Conservation (phyloP, 1,284 basidiomycete species). For the Moesziomyces globuligerus region DNA sequence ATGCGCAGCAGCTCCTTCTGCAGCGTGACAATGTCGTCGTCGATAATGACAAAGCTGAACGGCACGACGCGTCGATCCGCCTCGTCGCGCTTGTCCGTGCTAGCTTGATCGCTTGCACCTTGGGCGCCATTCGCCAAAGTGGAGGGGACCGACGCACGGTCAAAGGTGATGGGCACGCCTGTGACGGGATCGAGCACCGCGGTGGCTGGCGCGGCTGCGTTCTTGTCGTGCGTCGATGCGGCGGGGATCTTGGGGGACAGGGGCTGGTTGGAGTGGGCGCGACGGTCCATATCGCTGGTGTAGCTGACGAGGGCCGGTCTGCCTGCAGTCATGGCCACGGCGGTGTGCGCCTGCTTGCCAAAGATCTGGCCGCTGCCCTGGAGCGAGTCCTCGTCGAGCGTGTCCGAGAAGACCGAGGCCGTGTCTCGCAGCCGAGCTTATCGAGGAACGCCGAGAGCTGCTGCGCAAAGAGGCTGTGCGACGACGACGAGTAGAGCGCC, state of each 20-base stretch:
- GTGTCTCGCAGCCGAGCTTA: conserved; percentile 36
- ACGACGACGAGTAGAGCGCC: conserved; percentile 41
- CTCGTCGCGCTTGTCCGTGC: background rate
- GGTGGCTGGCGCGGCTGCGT: conserved; percentile 4
- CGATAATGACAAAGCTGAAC: conserved; percentile 57
- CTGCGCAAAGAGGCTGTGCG: conserved; percentile 33
- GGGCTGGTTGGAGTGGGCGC: conserved; percentile 5
- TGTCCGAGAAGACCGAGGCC: conserved; percentile 36
- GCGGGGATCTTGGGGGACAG: background rate
- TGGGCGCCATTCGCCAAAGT: too few species aligned
- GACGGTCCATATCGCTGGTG: conserved; percentile 43
- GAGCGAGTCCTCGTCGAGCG: conserved; percentile 17
- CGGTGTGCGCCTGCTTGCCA: conserved; percentile 38
- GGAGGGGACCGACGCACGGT: too few species aligned
- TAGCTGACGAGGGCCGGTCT: conserved; percentile 51
- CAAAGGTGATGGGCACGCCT: conserved; percentile 48
- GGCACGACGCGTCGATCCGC: conserved; percentile 30
- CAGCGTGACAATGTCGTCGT: conserved; percentile 55
- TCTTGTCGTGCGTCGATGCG: background rate
- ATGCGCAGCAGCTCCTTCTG: conserved; percentile 55
- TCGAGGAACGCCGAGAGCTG: conserved; percentile 28
- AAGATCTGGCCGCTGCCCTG: conserved; percentile 12
- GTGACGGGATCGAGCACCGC: conserved; percentile 58
- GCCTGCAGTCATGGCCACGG: conserved; percentile 46
- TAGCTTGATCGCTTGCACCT: background rate